Percentiles rank a stretch among this genome's conserved stretches.
Evolutionary conservation across 139 green algal species (phyloP).

Genomic region (Chlorella sorokiniana): DNA sequence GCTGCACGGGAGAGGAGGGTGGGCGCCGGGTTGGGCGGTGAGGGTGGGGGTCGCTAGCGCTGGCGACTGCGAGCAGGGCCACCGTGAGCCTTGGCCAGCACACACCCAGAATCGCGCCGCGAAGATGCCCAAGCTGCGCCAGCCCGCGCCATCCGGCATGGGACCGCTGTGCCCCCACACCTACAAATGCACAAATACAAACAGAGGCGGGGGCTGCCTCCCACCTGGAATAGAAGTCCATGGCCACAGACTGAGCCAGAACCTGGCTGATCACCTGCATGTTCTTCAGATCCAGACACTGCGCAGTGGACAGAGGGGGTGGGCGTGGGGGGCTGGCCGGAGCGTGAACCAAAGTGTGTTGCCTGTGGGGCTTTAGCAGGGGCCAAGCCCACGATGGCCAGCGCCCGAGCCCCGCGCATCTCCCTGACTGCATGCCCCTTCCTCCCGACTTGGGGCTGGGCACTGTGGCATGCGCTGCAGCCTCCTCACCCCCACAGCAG

Average conservation of each 20-base stretch:
- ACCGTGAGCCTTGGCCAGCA: no score
- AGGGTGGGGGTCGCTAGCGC: no score
- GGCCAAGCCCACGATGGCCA: no score
- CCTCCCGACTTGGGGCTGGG: neutral
- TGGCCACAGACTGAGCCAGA: constrained; percentile 64
- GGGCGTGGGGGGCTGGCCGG: neutral
- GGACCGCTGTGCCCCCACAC: no score
- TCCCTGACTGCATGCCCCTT: no score
- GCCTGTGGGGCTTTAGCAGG: neutral
- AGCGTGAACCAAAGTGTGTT: neutral
- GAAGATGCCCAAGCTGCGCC: neutral
- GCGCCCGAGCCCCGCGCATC: no score
- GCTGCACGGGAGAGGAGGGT: neutral
- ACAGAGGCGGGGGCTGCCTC: neutral
- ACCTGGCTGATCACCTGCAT: constrained; percentile 62
- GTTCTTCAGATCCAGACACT: constrained; percentile 55
- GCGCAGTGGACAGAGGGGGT: neutral
- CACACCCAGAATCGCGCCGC: no score
- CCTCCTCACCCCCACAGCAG: neutral
- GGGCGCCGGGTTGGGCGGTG: neutral
- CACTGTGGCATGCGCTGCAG: neutral
- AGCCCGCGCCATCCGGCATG: no score
- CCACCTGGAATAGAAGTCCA: constrained; percentile 62
- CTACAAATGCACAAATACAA: neutral
- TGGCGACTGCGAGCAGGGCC: no score